A percentile compares a stretch with the other conserved stretches of the same genome.
Evolutionary conservation across 345 rosid genomes (phyloP).

Genomic region (Salix viminalis): DNA sequence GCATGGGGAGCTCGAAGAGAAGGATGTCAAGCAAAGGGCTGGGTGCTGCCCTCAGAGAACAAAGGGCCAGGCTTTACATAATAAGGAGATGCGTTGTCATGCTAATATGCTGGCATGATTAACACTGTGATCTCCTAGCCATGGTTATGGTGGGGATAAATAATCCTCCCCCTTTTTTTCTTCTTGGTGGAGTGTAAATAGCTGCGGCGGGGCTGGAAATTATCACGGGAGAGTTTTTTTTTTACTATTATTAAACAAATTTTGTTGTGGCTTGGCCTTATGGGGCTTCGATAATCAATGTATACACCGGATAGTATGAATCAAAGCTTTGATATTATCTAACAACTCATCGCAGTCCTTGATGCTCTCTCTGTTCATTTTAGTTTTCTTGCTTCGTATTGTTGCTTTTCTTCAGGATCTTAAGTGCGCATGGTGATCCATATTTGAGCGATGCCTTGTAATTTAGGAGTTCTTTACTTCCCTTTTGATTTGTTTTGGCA

Average conservation of each 20-base stretch:
- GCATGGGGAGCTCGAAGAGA: slow-evolving; percentile 57
- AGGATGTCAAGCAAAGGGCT: slow-evolving; percentile 63
- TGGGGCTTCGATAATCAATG: neutral
- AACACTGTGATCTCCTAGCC: neutral
- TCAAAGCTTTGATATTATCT: neutral
- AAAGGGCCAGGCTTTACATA: slow-evolving; percentile 76
- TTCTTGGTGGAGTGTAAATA: slow-evolving; percentile 42
- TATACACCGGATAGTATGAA: neutral
- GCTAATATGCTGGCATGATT: slow-evolving; percentile 85
- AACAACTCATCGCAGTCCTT: neutral
- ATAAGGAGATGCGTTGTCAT: slow-evolving; percentile 83
- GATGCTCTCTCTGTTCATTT: neutral
- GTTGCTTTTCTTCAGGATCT: neutral
- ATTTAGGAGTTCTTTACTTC: neutral
- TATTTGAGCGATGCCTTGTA: neutral
- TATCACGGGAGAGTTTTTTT: neutral
- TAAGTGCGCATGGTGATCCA: neutral
- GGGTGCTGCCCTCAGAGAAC: slow-evolving; percentile 71
- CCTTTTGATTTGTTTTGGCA: neutral
- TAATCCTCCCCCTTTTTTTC: neutral
- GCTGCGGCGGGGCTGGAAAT: slow-evolving; percentile 13
- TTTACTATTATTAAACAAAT: slow-evolving; percentile 4
- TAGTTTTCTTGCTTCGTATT: neutral
- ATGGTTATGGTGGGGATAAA: neutral
- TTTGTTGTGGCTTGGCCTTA: slow-evolving; percentile 22